Evolutionary conservation across 2,329 filamentous ascomycete species (phyloP).

Genomic region (Venturia nashicola): DNA sequence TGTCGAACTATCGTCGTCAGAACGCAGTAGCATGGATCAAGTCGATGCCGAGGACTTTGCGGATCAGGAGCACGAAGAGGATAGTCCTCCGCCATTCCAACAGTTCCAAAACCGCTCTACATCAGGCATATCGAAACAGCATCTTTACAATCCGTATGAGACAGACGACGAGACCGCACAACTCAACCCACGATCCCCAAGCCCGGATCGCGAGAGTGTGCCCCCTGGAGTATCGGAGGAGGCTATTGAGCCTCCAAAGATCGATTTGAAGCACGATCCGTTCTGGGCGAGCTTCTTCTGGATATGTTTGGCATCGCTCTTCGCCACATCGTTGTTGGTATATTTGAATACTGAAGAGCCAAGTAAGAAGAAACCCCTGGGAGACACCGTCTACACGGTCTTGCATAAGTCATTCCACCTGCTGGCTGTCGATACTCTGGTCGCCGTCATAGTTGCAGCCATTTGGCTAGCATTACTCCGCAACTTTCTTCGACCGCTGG

Average conservation of each 20-base stretch:
- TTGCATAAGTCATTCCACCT: constrained; percentile 79
- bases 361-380: constrained; percentile 56
- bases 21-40: constrained; percentile 32
- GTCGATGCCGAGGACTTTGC: constrained; percentile 29
- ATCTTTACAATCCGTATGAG: constrained; percentile 31
- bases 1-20: constrained; percentile 63
- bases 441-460: constrained; percentile 78
- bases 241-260: constrained; percentile 24
- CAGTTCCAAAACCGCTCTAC: constrained; percentile 37
- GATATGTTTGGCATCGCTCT: constrained; percentile 69
- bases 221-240: constrained; percentile 45
- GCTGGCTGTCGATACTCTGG: constrained; percentile 78
- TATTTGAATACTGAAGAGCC: constrained; percentile 70
- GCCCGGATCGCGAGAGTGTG: constrained; percentile 40
- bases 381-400: constrained; percentile 89
- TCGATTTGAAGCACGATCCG: constrained; percentile 67
- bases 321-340: constrained; percentile 80
- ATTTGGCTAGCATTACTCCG: constrained; percentile 82
- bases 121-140: constrained; percentile 14
- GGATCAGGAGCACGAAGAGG: constrained; percentile 24
- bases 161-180: constrained; percentile 38
- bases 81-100: constrained; percentile 44
- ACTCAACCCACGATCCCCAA: constrained; percentile 32
- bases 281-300: constrained; percentile 89
- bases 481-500: constrained; percentile 76